These are phyloP conservation scores for Xanthoconium purpureum DNA, from an alignment of 768 basidiomycete genomes.

Conservation along the genomic window DNA sequence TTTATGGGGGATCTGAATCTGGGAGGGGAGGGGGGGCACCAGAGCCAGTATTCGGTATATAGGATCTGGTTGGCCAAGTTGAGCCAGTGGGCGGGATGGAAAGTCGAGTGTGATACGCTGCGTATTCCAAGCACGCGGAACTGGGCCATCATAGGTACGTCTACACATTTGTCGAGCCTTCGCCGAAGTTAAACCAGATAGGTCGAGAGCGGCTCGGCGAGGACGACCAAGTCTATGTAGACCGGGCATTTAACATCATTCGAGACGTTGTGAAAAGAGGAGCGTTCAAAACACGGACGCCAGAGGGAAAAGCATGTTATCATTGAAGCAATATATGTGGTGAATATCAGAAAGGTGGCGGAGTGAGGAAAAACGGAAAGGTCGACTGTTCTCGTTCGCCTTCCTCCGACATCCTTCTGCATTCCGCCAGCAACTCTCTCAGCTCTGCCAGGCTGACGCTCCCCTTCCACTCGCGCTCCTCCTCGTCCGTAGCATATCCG, in stretches of 20 bases:
- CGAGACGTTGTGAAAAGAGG: constrained; percentile 56
- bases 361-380: constrained; percentile 19
- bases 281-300: constrained; percentile 65
- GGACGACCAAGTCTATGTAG: constrained; percentile 8
- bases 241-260: constrained; percentile 53
- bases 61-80: constrained; percentile 81
- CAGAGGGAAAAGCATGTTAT: constrained; percentile 59
- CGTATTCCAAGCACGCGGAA: constrained; percentile 92
- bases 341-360: constrained; percentile 4
- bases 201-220: constrained; percentile 28
- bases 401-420: constrained; percentile 43
- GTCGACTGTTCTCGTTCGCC: constrained; percentile 27
- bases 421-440: constrained; percentile 55
- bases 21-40: constrained; percentile 57
- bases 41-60: constrained; percentile 77
- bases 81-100: constrained; percentile 77
- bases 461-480: constrained; percentile 27
- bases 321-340: constrained; percentile 11
- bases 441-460: constrained; percentile 34
- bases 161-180: not conserved
- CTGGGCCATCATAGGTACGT: constrained; percentile 86
- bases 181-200: constrained; percentile 1
- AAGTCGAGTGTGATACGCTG: constrained; percentile 79
- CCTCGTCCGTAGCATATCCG: constrained; percentile 32
- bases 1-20: constrained; percentile 50